Base-by-base conservation (phyloP, 495 filamentous ascomycete genomes). In the Entonaema liquescens region DNA sequence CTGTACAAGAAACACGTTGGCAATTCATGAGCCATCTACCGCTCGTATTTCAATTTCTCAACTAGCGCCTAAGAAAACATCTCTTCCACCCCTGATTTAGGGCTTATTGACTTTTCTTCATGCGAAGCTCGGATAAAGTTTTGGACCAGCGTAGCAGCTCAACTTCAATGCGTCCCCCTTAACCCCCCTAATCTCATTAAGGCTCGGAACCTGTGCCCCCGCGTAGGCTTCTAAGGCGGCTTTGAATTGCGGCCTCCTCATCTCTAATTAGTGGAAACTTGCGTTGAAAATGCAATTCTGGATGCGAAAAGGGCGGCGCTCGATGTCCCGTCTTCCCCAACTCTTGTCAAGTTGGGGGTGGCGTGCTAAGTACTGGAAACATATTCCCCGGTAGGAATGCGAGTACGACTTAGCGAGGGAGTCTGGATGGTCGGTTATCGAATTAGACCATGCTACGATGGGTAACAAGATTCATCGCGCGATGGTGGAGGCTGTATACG, bases 271-370 rank as follows among this genome's bases (percentile, higher is more conserved):
- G 56, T 54, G 70, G 65, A 56, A 29, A 17, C 42, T 23, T 26
- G n/a, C 13, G 26, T n/a, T 36, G 9, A 12, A 57, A 65, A 57
- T 53, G 21, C 38, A 49, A 28, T 49, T 54, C 52, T 50, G 31
- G 61, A 68, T 68, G 19, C n/a, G 60, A 63, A 61, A 57, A 57
- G 17, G n/a, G 35, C 70, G 70, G 70, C 28, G 65, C 59, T 58
- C 56, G 55, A 65, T 57, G 60, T 42, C 60, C 70, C 70, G 70
- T 68, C 47, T 65, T 65, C 64, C 65, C 70, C 70, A 72, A 68
- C 54, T 55, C 59, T 59, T 62, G 1, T 26, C 9, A n/a, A n/a
- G 35, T 68, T 57, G 55, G 36, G 23, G 49, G 19, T 42, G 44
- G 38, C 5, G 35, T 42, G 29, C 17, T 44, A 28, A 28, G n/a